Evolutionary conservation across 352 stramenopile species (phyloP).

Genomic region (Pythium coloratum): DNA sequence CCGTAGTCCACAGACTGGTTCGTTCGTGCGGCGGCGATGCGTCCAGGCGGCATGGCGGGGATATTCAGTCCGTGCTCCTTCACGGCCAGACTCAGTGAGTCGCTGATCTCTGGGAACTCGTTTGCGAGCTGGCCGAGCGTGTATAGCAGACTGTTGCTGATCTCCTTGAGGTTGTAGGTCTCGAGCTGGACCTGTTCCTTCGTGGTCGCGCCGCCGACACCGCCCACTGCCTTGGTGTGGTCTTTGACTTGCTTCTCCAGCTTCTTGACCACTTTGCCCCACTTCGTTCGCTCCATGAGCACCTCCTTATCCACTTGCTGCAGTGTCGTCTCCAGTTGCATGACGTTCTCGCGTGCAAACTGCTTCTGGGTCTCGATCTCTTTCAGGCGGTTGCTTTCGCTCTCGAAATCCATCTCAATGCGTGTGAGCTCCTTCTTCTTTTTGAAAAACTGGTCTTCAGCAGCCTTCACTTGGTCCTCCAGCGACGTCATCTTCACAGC

Average conservation of each 20-base stretch:
- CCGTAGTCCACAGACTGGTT: conserved; percentile 33
- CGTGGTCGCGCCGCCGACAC: conserved; percentile 29
- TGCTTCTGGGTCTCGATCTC: conserved; percentile 71
- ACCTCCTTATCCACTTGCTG: conserved; percentile 77
- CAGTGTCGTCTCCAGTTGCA: conserved; percentile 57
- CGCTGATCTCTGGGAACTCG: conserved; percentile 93
- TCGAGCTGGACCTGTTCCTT: conserved; percentile 88
- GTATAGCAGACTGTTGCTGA: conserved; percentile 86
- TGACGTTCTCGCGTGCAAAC: conserved; percentile 61
- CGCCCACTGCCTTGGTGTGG: conserved; percentile 44
- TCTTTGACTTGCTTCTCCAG: conserved; percentile 66
- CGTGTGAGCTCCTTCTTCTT: conserved; percentile 94
- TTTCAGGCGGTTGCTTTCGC: conserved; percentile 59
- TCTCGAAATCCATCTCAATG: conserved; percentile 83
- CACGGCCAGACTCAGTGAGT: conserved; percentile 71
- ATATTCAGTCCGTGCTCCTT: conserved; percentile 79
- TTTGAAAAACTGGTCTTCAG: conserved; percentile 89
- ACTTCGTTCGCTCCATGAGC: conserved; percentile 61
- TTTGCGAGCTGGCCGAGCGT: conserved; percentile 91
- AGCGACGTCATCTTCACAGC: conserved; percentile 85
- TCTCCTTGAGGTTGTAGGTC: conserved; percentile 73
- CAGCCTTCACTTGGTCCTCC: conserved; percentile 86
- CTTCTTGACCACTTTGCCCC: conserved; percentile 70
- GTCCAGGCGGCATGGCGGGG: conserved; percentile 66
- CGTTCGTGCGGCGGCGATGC: conserved; percentile 49